phyloP scores from a whole-genome alignment of 2,329 filamentous ascomycete genomes.

The Fusarium annulatum region DNA sequence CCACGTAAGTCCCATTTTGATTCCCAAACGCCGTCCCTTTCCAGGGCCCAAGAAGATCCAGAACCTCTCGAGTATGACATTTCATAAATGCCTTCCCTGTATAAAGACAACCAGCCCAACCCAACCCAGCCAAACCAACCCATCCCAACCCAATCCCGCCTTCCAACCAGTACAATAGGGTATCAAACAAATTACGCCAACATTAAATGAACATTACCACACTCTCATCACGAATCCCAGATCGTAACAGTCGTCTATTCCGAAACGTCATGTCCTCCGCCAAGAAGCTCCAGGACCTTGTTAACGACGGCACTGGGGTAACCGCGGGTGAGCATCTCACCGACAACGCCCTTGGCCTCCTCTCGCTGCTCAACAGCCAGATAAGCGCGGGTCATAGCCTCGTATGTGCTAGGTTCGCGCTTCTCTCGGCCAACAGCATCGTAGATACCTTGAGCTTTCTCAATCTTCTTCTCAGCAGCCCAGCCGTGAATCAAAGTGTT shows the following conservation, averaged over 20 bases:
- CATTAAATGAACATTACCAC: conserved; percentile 40
- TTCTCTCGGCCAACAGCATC: conserved; percentile 79
- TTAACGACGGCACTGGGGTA: conserved; percentile 92
- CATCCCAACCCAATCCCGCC: background rate
- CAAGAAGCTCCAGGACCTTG: conserved; percentile 92
- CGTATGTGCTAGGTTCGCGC: conserved; percentile 97
- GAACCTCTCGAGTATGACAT: conserved; percentile 32
- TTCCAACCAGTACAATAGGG: conserved; percentile 45
- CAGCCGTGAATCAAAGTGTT: conserved; percentile 98
- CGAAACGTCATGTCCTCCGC: conserved; percentile 60
- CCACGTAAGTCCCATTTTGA: conserved; percentile 40
- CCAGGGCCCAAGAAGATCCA: conserved; percentile 31
- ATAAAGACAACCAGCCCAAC: conserved; percentile 31
- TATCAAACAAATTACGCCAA: conserved; percentile 47
- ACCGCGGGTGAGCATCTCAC: conserved; percentile 89
- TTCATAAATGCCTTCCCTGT: conserved; percentile 31
- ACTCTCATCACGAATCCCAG: conserved; percentile 15
- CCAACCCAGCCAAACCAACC: background rate
- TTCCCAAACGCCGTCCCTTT: conserved; percentile 46
- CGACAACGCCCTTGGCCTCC: conserved; percentile 80
- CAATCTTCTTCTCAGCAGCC: conserved; percentile 84
- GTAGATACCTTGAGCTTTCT: conserved; percentile 83
- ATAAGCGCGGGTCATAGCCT: conserved; percentile 96
- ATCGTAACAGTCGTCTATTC: conserved; percentile 35
- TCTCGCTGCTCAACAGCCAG: conserved; percentile 84